A percentile compares a stretch with the other conserved stretches of the same genome.
Conservation (phyloP, 805 yeast species). For the Kazachstania kunashirensis region DNA sequence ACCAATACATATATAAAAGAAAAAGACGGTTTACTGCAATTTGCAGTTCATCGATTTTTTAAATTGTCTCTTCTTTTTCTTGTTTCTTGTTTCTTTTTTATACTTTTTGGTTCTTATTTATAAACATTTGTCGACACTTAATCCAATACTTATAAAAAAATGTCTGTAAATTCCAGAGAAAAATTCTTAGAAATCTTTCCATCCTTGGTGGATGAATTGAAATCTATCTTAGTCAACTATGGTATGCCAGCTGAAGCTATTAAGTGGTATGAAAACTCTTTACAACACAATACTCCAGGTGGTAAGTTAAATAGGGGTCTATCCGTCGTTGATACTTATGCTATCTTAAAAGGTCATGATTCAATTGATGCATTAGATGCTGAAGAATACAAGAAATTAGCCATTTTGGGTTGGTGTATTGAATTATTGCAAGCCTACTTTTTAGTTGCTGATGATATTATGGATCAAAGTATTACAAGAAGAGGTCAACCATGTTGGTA, state of each 20-base stretch:
- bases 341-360: slow-evolving; percentile 57
- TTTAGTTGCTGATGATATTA: slow-evolving; percentile 96
- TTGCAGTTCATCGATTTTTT: too few species aligned
- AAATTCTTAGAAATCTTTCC: slow-evolving; percentile 66
- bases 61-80: too few species aligned
- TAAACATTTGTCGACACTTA: too few species aligned
- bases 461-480: slow-evolving; percentile 94
- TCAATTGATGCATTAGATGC: slow-evolving; percentile 47
- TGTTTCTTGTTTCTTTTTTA: too few species aligned
- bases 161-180: slow-evolving; percentile 31
- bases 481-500: slow-evolving; percentile 99
- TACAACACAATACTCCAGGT: slow-evolving; percentile 86
- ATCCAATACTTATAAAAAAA: too few species aligned
- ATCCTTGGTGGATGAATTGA: slow-evolving; percentile 63
- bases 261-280: slow-evolving; percentile 65
- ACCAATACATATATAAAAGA: too few species aligned
- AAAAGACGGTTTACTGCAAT: too few species aligned
- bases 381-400: slow-evolving; percentile 73
- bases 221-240: slow-evolving; percentile 48
- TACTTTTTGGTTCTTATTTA: too few species aligned
- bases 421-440: slow-evolving; percentile 94
- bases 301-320: slow-evolving; percentile 95
- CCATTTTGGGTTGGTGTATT: slow-evolving; percentile 89
- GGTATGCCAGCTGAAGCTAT: slow-evolving; percentile 82
- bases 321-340: slow-evolving; percentile 89